Evolutionary conservation across 225 moss, liverwort and hornwort genomes (phyloP), one percentile per base, ranked within the genome.

Genomic region (Neckera pumila): DNA sequence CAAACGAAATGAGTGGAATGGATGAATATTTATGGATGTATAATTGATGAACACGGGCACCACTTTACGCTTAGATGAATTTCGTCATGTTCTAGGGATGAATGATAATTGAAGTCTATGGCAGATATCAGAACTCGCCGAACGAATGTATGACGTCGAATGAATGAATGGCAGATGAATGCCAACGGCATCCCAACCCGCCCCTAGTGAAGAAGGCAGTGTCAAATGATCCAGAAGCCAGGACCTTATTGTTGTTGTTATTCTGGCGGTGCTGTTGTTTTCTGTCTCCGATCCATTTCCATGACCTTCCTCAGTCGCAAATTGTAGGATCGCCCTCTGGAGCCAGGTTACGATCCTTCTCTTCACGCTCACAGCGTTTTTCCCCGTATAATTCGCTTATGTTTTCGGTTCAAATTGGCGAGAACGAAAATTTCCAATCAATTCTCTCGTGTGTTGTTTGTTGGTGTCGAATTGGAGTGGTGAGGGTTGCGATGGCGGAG

Each of bases 261-360:
- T 77, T 78, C 58, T 78, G 86, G 87, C 64, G 73, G 27, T 90
- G 88, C 49, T 76, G 70, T 85, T 61, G n/a, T n/a, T 49, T 54
- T 67, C 83, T 45, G 42, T 49, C 71, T 76, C 47, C 78, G 47
- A 77, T 90, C 17, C 18, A 36, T 64, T 73, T 82, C 78, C 90
- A 92, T 92, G 86, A 90, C 77, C 88, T 77, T 69, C 69, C 12
- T 76, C 82, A 58, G 47, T 28, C 40, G 85, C 19, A 51, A 85
- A 79, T 85, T 88, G 83, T 86, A 83, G 88, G 65, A 87, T 90
- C 75, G 63, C 75, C 86, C 86, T 83, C 80, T 84, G 90, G 90
- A 86, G 74, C 45, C 84, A 88, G 86, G 90, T 86, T 54, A 54
- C 1, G 34, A 74, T n/a, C 43, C 23, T 53, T n/a, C 36, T 59